Percentiles rank a stretch among this genome's conserved stretches.
phyloP scores from a whole-genome alignment of 192 early-diverging fungal species.

The Gryganskiella cystojenkinii region DNA sequence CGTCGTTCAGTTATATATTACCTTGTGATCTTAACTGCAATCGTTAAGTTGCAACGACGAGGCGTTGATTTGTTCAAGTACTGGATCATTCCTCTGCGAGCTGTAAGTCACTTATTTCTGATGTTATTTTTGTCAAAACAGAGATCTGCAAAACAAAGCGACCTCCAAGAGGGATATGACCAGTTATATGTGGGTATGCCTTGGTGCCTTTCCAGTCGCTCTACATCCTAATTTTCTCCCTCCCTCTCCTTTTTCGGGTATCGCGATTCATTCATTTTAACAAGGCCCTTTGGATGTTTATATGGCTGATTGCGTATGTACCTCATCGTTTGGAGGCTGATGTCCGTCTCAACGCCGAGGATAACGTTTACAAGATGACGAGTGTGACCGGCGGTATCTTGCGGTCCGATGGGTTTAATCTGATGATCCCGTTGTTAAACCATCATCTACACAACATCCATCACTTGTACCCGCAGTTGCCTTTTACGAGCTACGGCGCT shows the following conservation, averaged over 20 bases:
- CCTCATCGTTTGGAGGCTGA: constrained; percentile 34
- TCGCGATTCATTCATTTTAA: not conserved
- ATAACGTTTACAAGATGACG: constrained; percentile 48
- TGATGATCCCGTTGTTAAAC: constrained; percentile 39
- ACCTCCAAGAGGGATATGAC: too few relatives aligned
- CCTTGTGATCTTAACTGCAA: constrained; percentile 12
- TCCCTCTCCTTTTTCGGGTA: not conserved
- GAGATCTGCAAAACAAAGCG: too few relatives aligned
- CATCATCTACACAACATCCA: constrained; percentile 52
- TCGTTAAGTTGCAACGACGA: constrained; percentile 10
- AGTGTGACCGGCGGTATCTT: constrained; percentile 39
- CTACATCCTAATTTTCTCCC: too few relatives aligned
- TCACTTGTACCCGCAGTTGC: constrained; percentile 40
- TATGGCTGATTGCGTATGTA: constrained; percentile 46
- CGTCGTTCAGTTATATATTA: constrained; percentile 11
- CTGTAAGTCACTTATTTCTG: constrained; percentile 6
- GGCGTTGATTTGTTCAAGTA: constrained; percentile 36
- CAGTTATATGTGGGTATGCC: too few relatives aligned
- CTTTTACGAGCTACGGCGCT: constrained; percentile 35
- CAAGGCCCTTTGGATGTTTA: constrained; percentile 38
- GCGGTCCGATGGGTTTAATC: constrained; percentile 29
- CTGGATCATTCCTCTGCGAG: constrained; percentile 39
- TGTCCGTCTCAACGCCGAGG: constrained; percentile 21
- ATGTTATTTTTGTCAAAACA: not conserved
- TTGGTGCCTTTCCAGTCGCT: too few relatives aligned